Conservation (phyloP, 345 rosid genomes). For the Syzygium aromaticum region DNA sequence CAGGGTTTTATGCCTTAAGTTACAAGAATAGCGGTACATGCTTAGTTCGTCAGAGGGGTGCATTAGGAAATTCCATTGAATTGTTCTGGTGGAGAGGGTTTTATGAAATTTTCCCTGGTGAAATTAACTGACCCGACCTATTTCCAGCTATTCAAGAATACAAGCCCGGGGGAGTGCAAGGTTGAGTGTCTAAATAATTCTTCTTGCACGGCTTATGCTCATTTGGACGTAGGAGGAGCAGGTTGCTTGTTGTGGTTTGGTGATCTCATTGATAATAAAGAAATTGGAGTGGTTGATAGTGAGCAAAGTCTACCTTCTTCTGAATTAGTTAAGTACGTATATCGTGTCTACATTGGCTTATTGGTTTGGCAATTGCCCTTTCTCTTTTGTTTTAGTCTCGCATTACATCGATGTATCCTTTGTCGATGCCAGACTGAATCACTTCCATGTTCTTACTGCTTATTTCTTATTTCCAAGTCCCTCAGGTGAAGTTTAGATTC, state of each 20-base stretch:
- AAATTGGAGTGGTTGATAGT: too few species aligned
- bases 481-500: background rate
- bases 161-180: slow-evolving; percentile 7
- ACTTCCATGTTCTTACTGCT: background rate
- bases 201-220: slow-evolving; percentile 25
- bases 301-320: too few species aligned
- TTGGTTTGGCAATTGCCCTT: background rate
- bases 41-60: too few species aligned
- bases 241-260: slow-evolving; percentile 22
- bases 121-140: slow-evolving; percentile 11
- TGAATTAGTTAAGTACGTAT: too few species aligned
- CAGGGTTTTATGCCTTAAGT: too few species aligned
- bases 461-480: background rate
- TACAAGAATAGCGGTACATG: too few species aligned
- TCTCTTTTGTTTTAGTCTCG: background rate
- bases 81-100: slow-evolving; percentile 2
- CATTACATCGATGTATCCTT: background rate
- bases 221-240: slow-evolving; percentile 5
- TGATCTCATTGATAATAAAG: background rate
- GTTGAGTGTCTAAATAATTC: slow-evolving; percentile 12
- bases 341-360: too few species aligned
- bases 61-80: background rate
- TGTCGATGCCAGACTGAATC: background rate
- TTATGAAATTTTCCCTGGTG: background rate
- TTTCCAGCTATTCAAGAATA: slow-evolving; percentile 11